Base-by-base conservation (phyloP, 306 rosid species). In the Coriaria nepalensis region DNA sequence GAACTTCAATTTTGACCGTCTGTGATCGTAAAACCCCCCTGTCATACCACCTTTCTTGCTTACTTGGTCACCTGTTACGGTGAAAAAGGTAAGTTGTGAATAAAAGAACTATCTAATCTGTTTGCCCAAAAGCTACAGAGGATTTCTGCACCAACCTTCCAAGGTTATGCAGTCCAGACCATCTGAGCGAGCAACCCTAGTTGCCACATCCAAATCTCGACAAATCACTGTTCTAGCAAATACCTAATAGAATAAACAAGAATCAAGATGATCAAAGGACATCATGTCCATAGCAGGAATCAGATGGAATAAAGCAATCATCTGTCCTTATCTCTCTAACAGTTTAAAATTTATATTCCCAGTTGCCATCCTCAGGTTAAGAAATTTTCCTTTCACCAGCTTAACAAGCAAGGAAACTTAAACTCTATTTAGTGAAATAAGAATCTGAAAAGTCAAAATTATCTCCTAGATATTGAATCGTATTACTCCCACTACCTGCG, bases 1-100 rank as follows among this genome's bases (percentile, higher is more conserved):
- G 61, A 77, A 81, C 82, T 82, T 84, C 76, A 90, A 77, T 63
- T 69, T 90, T 40, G 97, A 81, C 49, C 92, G 75, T 47, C 97
- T 76, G 70, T 90, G 93, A 50, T 90, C 95, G 73, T 90, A 84
- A 73, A 90, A 90, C 56, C 97, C 97, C 43, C 97, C 97, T 0
- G 97, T 90, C 97, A 90, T 90, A 51, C 95, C 87, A 54, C 97
- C 97, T 70, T 90, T 90, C 82, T 84, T 90, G 84, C 97, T 90
- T 44, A 90, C 95, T 77, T 90, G 95, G 66, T 90, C 97, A 58
- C 97, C 97, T 90, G 72, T 72, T 47, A 55, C 8, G 49, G 46
- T 45, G 56, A 33, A 10, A 33, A 40, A n/a, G 43, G 42, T 29
- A 53, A 45, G 56, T 67, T 55, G 58, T 64, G 60, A 72, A 55